phyloP scores from a whole-genome alignment of 2,329 filamentous ascomycete species.

The Colletotrichum godetiae region DNA sequence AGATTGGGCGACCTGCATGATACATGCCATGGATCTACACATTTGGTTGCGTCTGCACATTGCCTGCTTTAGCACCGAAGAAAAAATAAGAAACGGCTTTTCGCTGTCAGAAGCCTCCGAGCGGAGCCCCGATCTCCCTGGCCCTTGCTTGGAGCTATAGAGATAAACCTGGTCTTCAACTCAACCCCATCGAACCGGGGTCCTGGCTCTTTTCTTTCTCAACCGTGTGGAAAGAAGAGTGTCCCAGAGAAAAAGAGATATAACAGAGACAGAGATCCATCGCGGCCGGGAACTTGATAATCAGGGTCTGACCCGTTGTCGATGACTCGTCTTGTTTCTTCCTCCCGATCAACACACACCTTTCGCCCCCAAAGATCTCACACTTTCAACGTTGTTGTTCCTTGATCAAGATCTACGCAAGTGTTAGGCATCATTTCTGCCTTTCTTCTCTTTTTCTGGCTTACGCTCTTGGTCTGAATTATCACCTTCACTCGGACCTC shows the following conservation, averaged over 20 bases:
- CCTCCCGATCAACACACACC: conserved; percentile 17
- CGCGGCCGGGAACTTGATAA: conserved; percentile 27
- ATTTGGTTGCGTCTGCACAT: conserved; percentile 26
- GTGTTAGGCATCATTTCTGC: background rate
- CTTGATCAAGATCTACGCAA: background rate
- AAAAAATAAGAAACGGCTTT: conserved; percentile 37
- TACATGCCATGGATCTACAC: conserved; percentile 34
- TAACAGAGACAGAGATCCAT: conserved; percentile 37
- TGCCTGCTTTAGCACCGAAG: conserved; percentile 18
- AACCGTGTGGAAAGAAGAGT: conserved; percentile 3
- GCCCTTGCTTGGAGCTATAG: conserved; percentile 31
- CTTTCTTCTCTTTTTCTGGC: background rate
- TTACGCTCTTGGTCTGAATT: background rate
- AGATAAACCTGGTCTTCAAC: conserved; percentile 28
- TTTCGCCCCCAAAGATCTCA: conserved; percentile 3
- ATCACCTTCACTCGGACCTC: background rate
- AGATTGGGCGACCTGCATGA: conserved; percentile 33
- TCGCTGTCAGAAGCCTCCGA: conserved; percentile 33
- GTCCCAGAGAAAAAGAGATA: conserved; percentile 28
- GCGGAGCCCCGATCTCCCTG: conserved; percentile 33
- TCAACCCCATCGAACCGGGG: conserved; percentile 22
- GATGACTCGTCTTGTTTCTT: conserved; percentile 36
- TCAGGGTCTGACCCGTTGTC: conserved; percentile 38
- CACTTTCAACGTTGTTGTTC: background rate
- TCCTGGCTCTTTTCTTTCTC: conserved; percentile 31